Evolutionary conservation across 768 basidiomycete species (phyloP), one percentile per base, ranked within the genome.

Genomic region (Scleroderma citrinum): DNA sequence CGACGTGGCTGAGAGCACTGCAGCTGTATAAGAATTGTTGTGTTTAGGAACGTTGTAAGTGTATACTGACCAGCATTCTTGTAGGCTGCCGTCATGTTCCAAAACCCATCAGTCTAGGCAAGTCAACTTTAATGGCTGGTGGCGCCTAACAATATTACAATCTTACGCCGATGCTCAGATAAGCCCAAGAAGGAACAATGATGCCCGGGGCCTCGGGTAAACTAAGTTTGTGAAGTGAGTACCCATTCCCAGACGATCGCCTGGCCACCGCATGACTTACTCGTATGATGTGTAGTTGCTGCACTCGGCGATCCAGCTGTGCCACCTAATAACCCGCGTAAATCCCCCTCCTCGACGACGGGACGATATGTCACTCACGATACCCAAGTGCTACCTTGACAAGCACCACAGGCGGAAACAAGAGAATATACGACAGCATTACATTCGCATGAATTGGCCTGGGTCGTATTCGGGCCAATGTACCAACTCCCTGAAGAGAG

Each of bases 391-490:
- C 38, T 30, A 7, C 42, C 54, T 29, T 67, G 64, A 47, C 69
- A 71, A n/a, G 57, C 60, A 17, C 51, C 62, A 51, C 69, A 71
- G 19, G 68, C 69, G 37, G 65, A 60, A 29, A 66, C 55, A 7
- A 71, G 56, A 10, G 63, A 63, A 50, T 68, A 71, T 12, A 67
- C 58, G n/a, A 63, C 62, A 12, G 56, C 56, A 20, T 62, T 66
- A 51, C 69, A 71, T 32, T 61, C 52, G 53, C 69, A 68, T 13
- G 19, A 6, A 46, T 71, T 66, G 17, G 70, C 69, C 19, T 63
- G 32, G 0, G 49, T 44, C n/a, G 55, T 45, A 2, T 49, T 51
- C 5, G 80, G 78, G 1, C 72, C 74, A 13, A 63, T 48, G 55
- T 81, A 81, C 51, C 75, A 36, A 19, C 45, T 45, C 29, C 45